Conservation (phyloP, 768 basidiomycete species). For the Hygrophoropsis aurantiaca region DNA sequence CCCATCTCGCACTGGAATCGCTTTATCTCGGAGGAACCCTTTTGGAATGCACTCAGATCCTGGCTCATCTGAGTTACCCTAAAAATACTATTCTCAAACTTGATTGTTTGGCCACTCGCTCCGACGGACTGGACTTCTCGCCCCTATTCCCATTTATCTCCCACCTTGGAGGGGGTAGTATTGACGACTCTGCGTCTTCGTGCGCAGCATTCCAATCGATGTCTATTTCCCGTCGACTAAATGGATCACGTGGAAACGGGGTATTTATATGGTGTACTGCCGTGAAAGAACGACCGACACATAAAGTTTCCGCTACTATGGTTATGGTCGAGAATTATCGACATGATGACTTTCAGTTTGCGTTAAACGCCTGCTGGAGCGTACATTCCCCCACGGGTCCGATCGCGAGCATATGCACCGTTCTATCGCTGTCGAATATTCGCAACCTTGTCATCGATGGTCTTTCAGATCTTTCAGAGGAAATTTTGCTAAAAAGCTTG, state of each 20-base stretch:
- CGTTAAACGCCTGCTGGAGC: too few relatives aligned
- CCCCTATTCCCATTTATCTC: background rate
- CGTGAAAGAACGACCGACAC: too few relatives aligned
- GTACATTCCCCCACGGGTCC: background rate
- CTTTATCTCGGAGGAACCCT: background rate
- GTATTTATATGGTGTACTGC: too few relatives aligned
- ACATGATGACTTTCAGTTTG: too few relatives aligned
- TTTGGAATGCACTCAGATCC: background rate
- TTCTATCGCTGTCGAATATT: background rate
- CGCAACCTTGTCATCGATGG: background rate
- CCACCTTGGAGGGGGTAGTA: too few relatives aligned
- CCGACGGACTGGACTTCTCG: background rate
- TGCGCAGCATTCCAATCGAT: too few relatives aligned
- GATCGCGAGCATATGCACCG: background rate
- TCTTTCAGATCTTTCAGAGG: background rate
- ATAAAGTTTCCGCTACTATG: too few relatives aligned
- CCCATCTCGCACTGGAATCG: background rate
- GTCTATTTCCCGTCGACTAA: too few relatives aligned
- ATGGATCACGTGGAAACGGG: too few relatives aligned
- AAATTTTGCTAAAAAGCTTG: background rate
- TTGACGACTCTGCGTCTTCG: too few relatives aligned
- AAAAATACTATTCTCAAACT: background rate
- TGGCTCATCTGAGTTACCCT: background rate
- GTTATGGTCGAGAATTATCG: too few relatives aligned
- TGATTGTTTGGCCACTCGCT: background rate